These are phyloP conservation scores for Suhomyces sp. DNA, from an alignment of 805 yeast genomes.

Conservation along the genomic window DNA sequence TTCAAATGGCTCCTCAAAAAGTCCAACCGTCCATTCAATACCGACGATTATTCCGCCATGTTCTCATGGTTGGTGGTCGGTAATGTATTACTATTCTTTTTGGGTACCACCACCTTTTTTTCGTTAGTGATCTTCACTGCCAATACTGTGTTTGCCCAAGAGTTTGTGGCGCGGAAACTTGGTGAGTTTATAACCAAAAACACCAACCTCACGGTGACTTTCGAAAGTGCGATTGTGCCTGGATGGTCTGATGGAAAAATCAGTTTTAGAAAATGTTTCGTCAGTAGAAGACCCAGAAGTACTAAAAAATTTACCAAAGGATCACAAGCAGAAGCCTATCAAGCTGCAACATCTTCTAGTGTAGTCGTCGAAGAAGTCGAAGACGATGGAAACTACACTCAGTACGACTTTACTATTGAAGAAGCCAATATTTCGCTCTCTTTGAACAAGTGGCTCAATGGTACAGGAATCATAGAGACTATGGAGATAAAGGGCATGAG, in stretches of 20 bases:
- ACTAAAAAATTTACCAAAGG: constrained; percentile 60
- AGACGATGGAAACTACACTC: constrained; percentile 95
- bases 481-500: constrained; percentile 78
- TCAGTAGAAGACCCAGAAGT: constrained; percentile 75
- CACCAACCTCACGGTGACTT: constrained; percentile 77
- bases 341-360: constrained; percentile 38
- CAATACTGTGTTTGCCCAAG: constrained; percentile 87
- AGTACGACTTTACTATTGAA: constrained; percentile 87
- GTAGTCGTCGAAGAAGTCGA: constrained; percentile 30
- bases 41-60: constrained; percentile 89
- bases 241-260: constrained; percentile 89
- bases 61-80: constrained; percentile 92
- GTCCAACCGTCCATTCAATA: constrained; percentile 79
- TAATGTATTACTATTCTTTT: constrained; percentile 69
- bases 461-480: constrained; percentile 78
- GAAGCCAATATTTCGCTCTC: constrained; percentile 78
- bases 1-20: constrained; percentile 73
- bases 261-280: constrained; percentile 78
- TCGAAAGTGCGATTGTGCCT: constrained; percentile 92
- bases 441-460: constrained; percentile 83
- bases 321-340: constrained; percentile 68
- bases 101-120: constrained; percentile 91
- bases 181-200: constrained; percentile 84
- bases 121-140: constrained; percentile 72
- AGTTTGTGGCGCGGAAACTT: constrained; percentile 72